phyloP scores from a whole-genome alignment of 2,329 filamentous ascomycete genomes.

The Scopulariopsis brevicaulis region DNA sequence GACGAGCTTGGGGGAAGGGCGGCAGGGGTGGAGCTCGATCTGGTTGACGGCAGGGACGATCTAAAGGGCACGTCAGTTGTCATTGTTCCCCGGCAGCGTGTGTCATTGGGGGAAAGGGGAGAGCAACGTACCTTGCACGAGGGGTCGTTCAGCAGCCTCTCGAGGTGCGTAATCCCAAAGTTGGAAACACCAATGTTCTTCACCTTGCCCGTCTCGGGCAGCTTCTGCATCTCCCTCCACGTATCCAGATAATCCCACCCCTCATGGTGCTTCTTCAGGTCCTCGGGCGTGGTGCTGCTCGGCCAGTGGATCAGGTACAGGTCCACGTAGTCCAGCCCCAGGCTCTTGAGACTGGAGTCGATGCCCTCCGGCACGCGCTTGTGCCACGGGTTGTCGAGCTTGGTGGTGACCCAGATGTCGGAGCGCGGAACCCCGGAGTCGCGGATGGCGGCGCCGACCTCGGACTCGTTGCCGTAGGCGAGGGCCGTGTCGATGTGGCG shows the following conservation, averaged over 20 bases:
- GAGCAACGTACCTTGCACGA: conserved; percentile 29
- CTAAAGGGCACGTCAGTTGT: not conserved
- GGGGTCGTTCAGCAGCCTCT: conserved; percentile 60
- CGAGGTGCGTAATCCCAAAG: conserved; percentile 70
- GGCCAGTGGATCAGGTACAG: conserved; percentile 68
- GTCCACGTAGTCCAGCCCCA: conserved; percentile 56
- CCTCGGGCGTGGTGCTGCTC: conserved; percentile 47
- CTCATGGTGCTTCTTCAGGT: conserved; percentile 54
- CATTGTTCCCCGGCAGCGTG: not conserved
- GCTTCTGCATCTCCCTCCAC: conserved; percentile 61
- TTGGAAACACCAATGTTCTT: conserved; percentile 79
- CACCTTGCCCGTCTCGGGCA: conserved; percentile 57
- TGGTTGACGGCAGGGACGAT: conserved; percentile 63
- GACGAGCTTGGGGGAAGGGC: conserved; percentile 70
- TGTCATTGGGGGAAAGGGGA: not conserved
- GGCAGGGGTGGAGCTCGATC: conserved; percentile 70
- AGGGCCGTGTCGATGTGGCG: conserved; percentile 67
- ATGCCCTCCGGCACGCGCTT: conserved; percentile 54
- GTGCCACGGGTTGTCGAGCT: conserved; percentile 74
- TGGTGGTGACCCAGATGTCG: conserved; percentile 66
- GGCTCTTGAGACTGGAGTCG: conserved; percentile 44
- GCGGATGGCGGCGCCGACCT: conserved; percentile 55
- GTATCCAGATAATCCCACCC: conserved; percentile 81
- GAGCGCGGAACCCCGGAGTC: conserved; percentile 52
- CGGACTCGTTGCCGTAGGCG: conserved; percentile 66